Base-by-base conservation (phyloP, 2,329 filamentous ascomycete species). In the Cadophora luteo-olivacea region DNA sequence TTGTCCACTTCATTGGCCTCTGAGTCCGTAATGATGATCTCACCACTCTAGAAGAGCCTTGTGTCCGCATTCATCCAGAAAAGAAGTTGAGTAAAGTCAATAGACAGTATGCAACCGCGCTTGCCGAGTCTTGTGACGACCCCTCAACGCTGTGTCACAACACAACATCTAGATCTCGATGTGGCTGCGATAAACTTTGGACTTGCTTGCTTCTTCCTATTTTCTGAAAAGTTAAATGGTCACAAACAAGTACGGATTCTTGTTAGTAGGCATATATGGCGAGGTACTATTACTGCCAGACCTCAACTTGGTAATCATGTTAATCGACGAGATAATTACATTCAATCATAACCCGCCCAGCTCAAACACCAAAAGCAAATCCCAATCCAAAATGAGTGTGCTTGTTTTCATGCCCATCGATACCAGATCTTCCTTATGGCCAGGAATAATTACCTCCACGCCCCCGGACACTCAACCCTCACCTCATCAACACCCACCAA, bases 301-400 rank as follows among this genome's bases (percentile, higher is more conserved):
- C 24, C 24, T 55, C 22, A 9, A 54, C 24, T 54, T 12, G 3
- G 2, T 54, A 25, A 29, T 24, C 24, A 54, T 54, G 9, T 29
- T 11, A 54, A 25, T 4, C 51, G 3, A 54, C 9, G 25, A 54
- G 51, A 32, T 14, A 32, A 55, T 32, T 55, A 32, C 25, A 32
- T 29, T 32, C 51, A 32, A 55, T 55, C 51, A 29, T 32, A 19
- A 16, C 29, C 51, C 25, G 32, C 16, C 45, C 19, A n/a, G n/a
- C n/a, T n/a, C n/a, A n/a, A 19, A 55, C 14, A 32, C 12, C 6
- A 32, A 55, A 55, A 55, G 3, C 22, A 29, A n/a, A 32, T 97
- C 82, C 83, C 95, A 90, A 94, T 97, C 22, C 14, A 9, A 19
- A 19, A 19, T 19, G 14, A 45, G 41, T 19, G 41, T 45, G 41